These are phyloP conservation scores for Eleusine coracana DNA, from an alignment of 176 grass and related monocot species.

Conservation along the genomic window DNA sequence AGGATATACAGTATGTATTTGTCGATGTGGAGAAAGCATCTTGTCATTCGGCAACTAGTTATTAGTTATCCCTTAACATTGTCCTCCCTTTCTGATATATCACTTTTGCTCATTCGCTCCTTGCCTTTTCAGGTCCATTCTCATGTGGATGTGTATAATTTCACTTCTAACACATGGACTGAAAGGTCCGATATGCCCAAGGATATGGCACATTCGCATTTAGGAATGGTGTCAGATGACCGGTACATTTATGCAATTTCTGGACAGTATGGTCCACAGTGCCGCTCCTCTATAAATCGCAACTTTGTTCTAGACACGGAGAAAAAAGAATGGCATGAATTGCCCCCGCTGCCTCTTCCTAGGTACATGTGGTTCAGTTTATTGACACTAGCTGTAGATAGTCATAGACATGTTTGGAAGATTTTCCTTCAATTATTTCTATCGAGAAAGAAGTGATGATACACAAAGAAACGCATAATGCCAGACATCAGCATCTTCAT, in stretches of 20 bases:
- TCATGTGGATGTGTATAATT: conserved; percentile 91
- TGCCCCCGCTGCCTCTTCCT: conserved; percentile 75
- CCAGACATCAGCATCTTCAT: neutral
- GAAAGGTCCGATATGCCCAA: conserved; percentile 76
- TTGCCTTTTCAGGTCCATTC: conserved; percentile 75
- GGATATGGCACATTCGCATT: conserved; percentile 85
- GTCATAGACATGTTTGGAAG: neutral
- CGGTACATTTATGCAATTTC: conserved; percentile 85
- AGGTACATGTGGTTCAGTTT: conserved; percentile 49
- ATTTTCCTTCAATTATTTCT: conserved; percentile 15
- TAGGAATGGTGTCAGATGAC: conserved; percentile 81
- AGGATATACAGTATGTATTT: neutral
- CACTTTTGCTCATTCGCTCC: conserved; percentile 17
- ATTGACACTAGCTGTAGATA: neutral
- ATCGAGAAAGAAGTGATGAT: neutral
- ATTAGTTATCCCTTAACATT: too few relatives aligned
- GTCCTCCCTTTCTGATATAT: too few relatives aligned
- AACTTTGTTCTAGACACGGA: conserved; percentile 86
- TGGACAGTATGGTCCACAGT: conserved; percentile 83
- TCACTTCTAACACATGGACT: conserved; percentile 71
- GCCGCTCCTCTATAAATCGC: conserved; percentile 56
- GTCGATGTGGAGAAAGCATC: too few relatives aligned
- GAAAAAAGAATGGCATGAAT: conserved; percentile 60
- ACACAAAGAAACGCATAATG: neutral
- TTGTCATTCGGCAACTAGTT: too few relatives aligned